Conservation (phyloP, 805 yeast species). For the Kuraishia ogatae region DNA sequence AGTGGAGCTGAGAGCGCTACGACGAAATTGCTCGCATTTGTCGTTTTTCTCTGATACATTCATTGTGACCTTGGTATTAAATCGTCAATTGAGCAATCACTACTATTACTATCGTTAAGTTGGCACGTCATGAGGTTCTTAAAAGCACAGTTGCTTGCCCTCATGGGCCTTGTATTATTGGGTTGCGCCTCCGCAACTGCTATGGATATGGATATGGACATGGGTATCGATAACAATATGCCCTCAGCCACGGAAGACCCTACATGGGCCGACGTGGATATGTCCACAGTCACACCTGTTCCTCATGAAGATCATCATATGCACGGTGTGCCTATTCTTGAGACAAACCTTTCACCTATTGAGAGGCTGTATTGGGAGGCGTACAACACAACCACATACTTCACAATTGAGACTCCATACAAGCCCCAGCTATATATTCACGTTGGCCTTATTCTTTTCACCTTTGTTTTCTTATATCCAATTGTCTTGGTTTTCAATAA, state of each 20-base stretch:
- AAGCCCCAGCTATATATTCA: conserved; percentile 50
- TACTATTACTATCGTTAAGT: background rate
- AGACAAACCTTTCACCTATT: conserved; percentile 57
- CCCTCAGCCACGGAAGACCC: conserved; percentile 2
- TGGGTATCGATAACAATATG: conserved; percentile 11
- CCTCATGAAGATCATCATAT: conserved; percentile 37
- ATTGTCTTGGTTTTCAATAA: conserved; percentile 55
- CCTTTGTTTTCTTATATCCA: conserved; percentile 59
- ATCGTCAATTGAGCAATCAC: no score
- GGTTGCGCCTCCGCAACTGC: conserved; percentile 1
- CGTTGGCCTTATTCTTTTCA: conserved; percentile 29
- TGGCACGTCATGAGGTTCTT: no score
- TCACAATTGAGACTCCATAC: conserved; percentile 42
- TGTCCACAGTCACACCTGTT: conserved; percentile 22
- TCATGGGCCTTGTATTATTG: background rate
- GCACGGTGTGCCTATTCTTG: conserved; percentile 72
- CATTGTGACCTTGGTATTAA: no score
- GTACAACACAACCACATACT: conserved; percentile 72
- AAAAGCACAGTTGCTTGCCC: background rate
- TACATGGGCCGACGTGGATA: background rate
- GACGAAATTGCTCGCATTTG: no score
- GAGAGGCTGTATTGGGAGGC: conserved; percentile 71
- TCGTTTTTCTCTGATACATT: no score
- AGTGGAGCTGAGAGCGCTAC: no score
- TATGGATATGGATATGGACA: conserved; percentile 18